Conservation (phyloP, 495 filamentous ascomycete species). For the Penicillium paradoxum region DNA sequence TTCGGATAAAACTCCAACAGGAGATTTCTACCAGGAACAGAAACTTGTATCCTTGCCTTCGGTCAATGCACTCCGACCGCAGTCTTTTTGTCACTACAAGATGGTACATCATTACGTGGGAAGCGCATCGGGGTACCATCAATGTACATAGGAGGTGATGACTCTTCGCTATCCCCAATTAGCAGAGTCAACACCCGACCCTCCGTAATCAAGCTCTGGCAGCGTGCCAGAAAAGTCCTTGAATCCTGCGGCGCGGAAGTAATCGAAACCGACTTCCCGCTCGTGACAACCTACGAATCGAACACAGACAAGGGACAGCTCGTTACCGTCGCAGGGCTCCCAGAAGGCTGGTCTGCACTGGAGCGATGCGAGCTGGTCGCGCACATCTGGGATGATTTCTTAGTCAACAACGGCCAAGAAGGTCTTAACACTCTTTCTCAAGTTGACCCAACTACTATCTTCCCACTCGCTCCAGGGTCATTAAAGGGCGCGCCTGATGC, state of each 20-base stretch:
- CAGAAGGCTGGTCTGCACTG: conserved; percentile 28
- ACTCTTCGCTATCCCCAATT: conserved; percentile 12
- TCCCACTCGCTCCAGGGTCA: conserved; percentile 30
- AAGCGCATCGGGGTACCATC: conserved; percentile 30
- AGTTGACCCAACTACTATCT: conserved; percentile 30
- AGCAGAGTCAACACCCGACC: conserved; percentile 24
- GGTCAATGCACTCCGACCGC: conserved; percentile 21
- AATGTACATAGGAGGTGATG: conserved; percentile 32
- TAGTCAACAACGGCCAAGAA: conserved; percentile 23
- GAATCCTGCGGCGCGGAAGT: conserved; percentile 31
- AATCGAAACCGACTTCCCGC: conserved; percentile 31
- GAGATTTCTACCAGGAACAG: conserved; percentile 37
- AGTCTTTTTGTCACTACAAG: conserved; percentile 17
- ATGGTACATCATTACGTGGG: conserved; percentile 19
- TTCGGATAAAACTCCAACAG: conserved; percentile 19
- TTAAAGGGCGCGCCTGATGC: conserved; percentile 27
- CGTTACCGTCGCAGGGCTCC: conserved; percentile 29
- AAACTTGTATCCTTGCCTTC: conserved; percentile 23
- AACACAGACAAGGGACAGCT: conserved; percentile 26
- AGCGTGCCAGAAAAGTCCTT: conserved; percentile 18
- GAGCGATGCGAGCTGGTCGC: conserved; percentile 33
- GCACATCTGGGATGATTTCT: conserved; percentile 35
- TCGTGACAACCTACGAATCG: conserved; percentile 29
- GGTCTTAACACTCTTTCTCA: conserved; percentile 21
- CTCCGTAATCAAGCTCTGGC: conserved; percentile 32